Percentiles rank a stretch among this genome's conserved stretches.
These are phyloP conservation scores for Mucor saturninus DNA, from an alignment of 371 early-diverging fungal genomes.

Conservation along the genomic window DNA sequence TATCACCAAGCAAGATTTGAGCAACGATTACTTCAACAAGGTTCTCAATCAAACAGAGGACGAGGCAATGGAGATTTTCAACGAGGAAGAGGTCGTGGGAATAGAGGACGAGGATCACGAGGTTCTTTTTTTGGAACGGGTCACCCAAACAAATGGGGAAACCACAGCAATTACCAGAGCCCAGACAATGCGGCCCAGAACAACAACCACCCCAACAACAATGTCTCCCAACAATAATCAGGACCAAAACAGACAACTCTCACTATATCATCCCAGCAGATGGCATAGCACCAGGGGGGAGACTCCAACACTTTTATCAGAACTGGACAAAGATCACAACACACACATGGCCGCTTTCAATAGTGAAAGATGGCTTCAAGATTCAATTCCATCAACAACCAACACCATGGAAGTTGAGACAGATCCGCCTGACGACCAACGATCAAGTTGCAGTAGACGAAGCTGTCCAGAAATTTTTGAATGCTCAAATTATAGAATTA, in stretches of 20 bases:
- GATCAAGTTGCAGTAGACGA: not conserved
- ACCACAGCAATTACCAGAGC: not conserved
- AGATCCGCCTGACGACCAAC: not conserved
- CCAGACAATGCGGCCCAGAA: no score
- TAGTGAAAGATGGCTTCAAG: conserved; percentile 4
- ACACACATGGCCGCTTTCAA: not conserved
- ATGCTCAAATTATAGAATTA: conserved; percentile 2
- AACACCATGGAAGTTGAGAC: conserved; percentile 1
- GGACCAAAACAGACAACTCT: no score
- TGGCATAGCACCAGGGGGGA: not conserved
- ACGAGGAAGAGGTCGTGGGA: no score
- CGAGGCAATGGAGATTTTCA: no score
- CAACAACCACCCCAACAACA: no score
- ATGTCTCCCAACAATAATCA: no score
- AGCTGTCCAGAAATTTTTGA: conserved; percentile 6
- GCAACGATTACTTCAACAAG: no score
- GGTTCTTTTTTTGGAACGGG: no score
- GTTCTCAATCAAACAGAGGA: no score
- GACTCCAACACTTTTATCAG: conserved; percentile 1
- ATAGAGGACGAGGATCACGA: no score
- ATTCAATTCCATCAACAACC: conserved; percentile 4
- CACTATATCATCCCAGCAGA: conserved; percentile 5
- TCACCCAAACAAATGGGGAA: no score
- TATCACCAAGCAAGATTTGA: no score
- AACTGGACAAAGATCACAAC: conserved; percentile 4